Base-by-base conservation (phyloP, 75 land plant species). In the Larix kaempferi region DNA sequence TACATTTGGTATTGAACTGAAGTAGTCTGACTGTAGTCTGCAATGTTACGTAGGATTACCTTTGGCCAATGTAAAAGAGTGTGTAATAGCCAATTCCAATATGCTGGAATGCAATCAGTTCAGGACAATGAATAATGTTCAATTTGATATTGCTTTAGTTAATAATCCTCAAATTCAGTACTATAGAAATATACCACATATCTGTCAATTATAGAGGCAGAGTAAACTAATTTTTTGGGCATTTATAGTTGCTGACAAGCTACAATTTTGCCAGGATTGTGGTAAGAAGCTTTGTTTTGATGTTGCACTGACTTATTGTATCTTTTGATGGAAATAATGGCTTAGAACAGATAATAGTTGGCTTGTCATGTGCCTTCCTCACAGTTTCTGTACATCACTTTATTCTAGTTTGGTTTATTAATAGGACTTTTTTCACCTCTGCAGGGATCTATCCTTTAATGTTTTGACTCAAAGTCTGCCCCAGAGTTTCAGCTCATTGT, bases 361-460 rank as follows among this genome's bases (percentile, higher is more conserved):
- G 54, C 54, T 49, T 49, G 12, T 49, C 12, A 49, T 11, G 10
- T 10, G 54, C 12, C 54, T 49, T 49, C 11, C 10, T 49, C 54
- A 49, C 54, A 10, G 54, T 49, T 49, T 11, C 54, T 59, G 66
- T 12, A 64, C 13, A 4, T 29, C 37, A 29, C 13, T 33, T 33
- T 35, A 2, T 65, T 8, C n/a, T 65, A 21, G 21, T 65, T 65
- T 16, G 39, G 16, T 33, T 37, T 6, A 11, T 33, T 33, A 65
- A 33, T 57, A 58, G 65, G 63, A 3, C 29, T 35, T 58, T 65
- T 29, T 55, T 16, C 25, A n/a, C 1, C 19, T 17, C 56, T 83
- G 79, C 88, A 96, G 99, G 83, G 99, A 96, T 78, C 85, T 96
- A 29, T 96, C 99, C 59, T 88, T 77, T 80, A 96, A 94, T 82